Base-by-base conservation (phyloP, 352 stramenopile species). In the Albugo candida region DNA sequence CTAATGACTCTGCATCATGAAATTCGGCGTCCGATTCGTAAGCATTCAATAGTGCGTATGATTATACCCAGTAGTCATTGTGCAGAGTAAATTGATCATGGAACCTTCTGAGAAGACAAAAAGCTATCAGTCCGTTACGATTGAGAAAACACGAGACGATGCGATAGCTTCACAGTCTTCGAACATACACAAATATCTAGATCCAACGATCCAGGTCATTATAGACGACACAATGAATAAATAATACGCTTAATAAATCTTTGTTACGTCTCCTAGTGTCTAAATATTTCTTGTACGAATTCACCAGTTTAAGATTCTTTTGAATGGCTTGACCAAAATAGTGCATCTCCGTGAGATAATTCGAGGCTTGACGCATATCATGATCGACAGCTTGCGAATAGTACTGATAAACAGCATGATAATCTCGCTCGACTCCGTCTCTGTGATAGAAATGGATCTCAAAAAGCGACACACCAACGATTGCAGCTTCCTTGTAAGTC, bases 341-440 rank as follows among this genome's bases (percentile, higher is more conserved):
- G 52, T 92, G 87, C 78, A 92, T 92, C 44, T 88, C 78, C 12
- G 78, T 75, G 5, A 92, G 62, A 54, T 88, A 88, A 55, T 92
- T 87, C 78, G 75, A 92, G 5, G 78, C 75, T 51, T 82, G 66
- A 64, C 87, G 81, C 38, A 73, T 87, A 61, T 88, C 58, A 34
- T 63, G 65, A 38, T 91, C 77, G 16, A 76, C 81, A 3, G 81
- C 78, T 40, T 83, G 74, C 55, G 91, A 75, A 54, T 91, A 93
- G 54, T 84, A 87, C 50, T 83, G 47, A 47, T 92, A 89, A 24
- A 78, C 81, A 54, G 73, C 71, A 46, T 79, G 52, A 46, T 67
- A 89, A 54, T 92, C 67, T 43, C 70, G 53, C 51, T 66, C 39
- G 36, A 86, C 72, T 16, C 76, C 76, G 34, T 72, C 54, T 14